Base-by-base conservation (phyloP, 495 filamentous ascomycete species). In the Talaromyces borbonicus region DNA sequence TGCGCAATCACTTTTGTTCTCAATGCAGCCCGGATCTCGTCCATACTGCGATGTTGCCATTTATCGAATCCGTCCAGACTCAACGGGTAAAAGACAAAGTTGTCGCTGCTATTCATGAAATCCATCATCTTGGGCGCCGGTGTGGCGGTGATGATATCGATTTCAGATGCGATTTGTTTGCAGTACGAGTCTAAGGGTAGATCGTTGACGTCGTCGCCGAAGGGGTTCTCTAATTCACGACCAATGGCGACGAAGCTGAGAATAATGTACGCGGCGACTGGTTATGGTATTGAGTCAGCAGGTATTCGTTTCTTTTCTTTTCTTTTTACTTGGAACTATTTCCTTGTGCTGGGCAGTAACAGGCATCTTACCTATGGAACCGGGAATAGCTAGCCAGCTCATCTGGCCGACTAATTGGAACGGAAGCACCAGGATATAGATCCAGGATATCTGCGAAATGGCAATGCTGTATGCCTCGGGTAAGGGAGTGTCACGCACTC, bases 181-280 rank as follows among this genome's bases (percentile, higher is more conserved):
- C 86, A 90, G 69, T 82, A 93, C 0, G 67, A 65, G 58, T 89
- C 85, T 0, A 93, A 73, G 7, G 84, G 84, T 11, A 95, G 69
- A 58, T 95, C 88, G 56, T 93, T 93, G 49, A 88, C 85, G 58
- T 93, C 88, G 42, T 79, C 66, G 20, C 88, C 87, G 61, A 95
- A 93, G 6, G 87, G 88, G 58, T 93, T 87, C 59, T 95, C 87
- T 52, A 95, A 83, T 63, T 93, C 85, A 52, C 80, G 78, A 18
- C 88, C 85, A 52, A 90, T 88, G 56, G 85, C 79, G 31, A 85
- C 80, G 47, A 95, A 79, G n/a, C 84, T 87, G 49, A 95, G 75
- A 57, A 95, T 90, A 50, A 93, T 92, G 58, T 95, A 93, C 5
- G 86, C 84, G 14, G 85, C 83, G n/a, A 79, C 66, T 68, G 20